Evolutionary conservation across 306 rosid species (phyloP), one percentile per base, ranked within the genome.

Genomic region (Abrus pulchellus): DNA sequence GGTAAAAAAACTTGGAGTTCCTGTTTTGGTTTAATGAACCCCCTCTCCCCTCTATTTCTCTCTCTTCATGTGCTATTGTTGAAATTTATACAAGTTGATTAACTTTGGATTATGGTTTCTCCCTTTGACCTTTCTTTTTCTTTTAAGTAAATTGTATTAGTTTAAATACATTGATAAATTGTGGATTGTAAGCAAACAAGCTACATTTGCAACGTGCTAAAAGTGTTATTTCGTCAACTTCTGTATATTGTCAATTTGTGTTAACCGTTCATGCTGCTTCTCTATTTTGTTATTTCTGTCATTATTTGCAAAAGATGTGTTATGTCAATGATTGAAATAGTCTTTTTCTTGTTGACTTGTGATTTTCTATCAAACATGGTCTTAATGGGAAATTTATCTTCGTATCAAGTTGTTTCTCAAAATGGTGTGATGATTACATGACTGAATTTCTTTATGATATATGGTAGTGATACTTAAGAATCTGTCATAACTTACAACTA

Each of bases 281-380:
- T 78, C 38, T 70, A 48, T 52, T 72, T 45, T 64, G 83, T 40
- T 75, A 65, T 34, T 52, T 72, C 34, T 76, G 86, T 74, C 32
- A 49, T 81, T 54, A 62, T 20, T 40, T 40, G 65, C 45, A 34
- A 75, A 75, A 73, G 5, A 53, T 55, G 55, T 57, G 40, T 44
- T 73, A 62, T 68, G 45, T 20, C 55, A 68, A 67, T 81, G 12
- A 72, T 74, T 81, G 45, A 38, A 55, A 45, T 64, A 6, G 43
- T 60, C 63, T 61, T 68, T 72, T 72, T 67, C 76, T 70, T 78
- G 66, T 63, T 53, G 57, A 72, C 49, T 61, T 43, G n/a, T 20
- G 43, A 68, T 40, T 79, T 84, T 65, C 75, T 82, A 50, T 75
- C 77, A 38, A 61, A 74, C 83, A 80, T 41, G 32, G 44, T 80